These are phyloP conservation scores for Phytopythium aichiense DNA, from an alignment of 352 stramenopile genomes.

Conservation along the genomic window DNA sequence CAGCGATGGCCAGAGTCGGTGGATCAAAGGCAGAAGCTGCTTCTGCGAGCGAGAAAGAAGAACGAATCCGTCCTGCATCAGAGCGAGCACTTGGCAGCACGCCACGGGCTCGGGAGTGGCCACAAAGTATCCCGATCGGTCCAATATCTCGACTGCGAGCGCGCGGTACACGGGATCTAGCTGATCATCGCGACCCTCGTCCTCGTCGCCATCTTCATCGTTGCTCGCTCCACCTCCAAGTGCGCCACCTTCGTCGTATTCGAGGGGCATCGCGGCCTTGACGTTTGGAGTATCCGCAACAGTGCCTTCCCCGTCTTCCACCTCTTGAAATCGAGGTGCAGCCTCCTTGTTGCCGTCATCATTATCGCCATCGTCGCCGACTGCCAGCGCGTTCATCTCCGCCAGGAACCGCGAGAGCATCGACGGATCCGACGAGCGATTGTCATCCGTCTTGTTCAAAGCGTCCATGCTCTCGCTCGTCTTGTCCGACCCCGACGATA, in stretches of 20 bases:
- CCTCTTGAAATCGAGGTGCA: slow-evolving; percentile 11
- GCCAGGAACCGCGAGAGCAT: slow-evolving; percentile 49
- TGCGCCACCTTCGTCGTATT: slow-evolving; percentile 39
- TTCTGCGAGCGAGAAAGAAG: slow-evolving; percentile 39
- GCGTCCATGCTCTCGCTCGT: slow-evolving; percentile 3
- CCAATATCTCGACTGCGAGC: slow-evolving; percentile 68
- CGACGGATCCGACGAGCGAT: slow-evolving; percentile 7
- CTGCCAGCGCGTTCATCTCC: slow-evolving; percentile 56
- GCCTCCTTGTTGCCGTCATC: slow-evolving; percentile 18
- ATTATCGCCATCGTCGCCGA: slow-evolving; percentile 25
- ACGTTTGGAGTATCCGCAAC: slow-evolving; percentile 17
- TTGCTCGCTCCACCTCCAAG: slow-evolving; percentile 8
- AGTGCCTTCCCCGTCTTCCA: slow-evolving; percentile 8
- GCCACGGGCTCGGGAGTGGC: slow-evolving; percentile 59
- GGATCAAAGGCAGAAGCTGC: slow-evolving; percentile 69
- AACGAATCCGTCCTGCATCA: slow-evolving; percentile 59
- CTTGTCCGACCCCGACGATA: slow-evolving; percentile 21
- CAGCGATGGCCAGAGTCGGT: slow-evolving; percentile 70
- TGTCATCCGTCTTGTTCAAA: not conserved
- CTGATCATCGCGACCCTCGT: slow-evolving; percentile 13
- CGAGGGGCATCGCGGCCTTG: slow-evolving; percentile 69
- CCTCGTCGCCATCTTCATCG: slow-evolving; percentile 18
- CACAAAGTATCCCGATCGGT: slow-evolving; percentile 75
- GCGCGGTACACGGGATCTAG: slow-evolving; percentile 31
- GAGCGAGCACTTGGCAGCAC: slow-evolving; percentile 67